phyloP scores from a whole-genome alignment of 495 filamentous ascomycete species.

The Lophium mytilinum region DNA sequence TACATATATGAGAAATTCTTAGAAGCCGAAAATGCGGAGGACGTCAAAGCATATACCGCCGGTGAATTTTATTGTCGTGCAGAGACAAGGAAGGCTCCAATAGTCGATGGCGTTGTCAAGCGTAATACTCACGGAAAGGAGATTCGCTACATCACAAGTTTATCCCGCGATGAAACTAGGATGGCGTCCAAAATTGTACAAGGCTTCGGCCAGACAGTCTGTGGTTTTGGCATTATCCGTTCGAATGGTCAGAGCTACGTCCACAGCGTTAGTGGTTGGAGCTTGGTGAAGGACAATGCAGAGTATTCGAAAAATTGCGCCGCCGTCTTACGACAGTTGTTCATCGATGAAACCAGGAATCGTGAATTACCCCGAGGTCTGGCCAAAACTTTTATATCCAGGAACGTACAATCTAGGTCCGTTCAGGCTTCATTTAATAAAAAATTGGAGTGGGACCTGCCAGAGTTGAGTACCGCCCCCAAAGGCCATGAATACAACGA shows the following conservation, averaged over 20 bases:
- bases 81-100: slow-evolving; percentile 91
- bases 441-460: slow-evolving; percentile 5
- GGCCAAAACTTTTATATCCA: slow-evolving; percentile 47
- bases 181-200: slow-evolving; percentile 88
- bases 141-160: slow-evolving; percentile 81
- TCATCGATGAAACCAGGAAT: slow-evolving; percentile 58
- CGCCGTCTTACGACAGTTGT: slow-evolving; percentile 74
- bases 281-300: slow-evolving; percentile 98
- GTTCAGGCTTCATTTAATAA: slow-evolving; percentile 11
- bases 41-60: slow-evolving; percentile 97
- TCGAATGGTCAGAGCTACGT: slow-evolving; percentile 85
- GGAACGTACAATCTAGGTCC: slow-evolving; percentile 19
- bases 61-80: slow-evolving; percentile 90
- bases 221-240: slow-evolving; percentile 89
- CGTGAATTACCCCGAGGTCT: neutral
- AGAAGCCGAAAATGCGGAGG: slow-evolving; percentile 88
- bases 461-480: slow-evolving; percentile 22
- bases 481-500: slow-evolving; percentile 35
- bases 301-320: slow-evolving; percentile 93
- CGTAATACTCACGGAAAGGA: slow-evolving; percentile 96
- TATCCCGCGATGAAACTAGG: slow-evolving; percentile 69
- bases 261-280: slow-evolving; percentile 99
- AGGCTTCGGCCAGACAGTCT: slow-evolving; percentile 88
- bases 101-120: slow-evolving; percentile 90
- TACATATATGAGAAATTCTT: slow-evolving; percentile 97